Conservation (phyloP, 257 asterid genomes). For the Hygrophila difformis region DNA sequence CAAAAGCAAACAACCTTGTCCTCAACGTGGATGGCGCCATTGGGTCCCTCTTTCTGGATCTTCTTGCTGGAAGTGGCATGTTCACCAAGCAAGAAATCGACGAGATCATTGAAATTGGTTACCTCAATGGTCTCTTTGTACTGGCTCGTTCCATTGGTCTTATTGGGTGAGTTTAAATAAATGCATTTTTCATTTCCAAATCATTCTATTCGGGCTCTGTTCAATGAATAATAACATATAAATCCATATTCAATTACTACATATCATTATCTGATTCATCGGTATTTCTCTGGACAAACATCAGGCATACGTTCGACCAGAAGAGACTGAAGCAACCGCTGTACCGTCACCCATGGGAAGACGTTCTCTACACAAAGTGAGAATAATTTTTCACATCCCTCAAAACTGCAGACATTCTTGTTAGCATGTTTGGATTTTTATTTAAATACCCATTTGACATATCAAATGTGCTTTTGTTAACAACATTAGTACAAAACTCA, state of each 20-base stretch:
- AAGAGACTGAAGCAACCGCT: slow-evolving; percentile 96
- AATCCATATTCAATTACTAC: too few relatives aligned
- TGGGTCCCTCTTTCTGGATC: slow-evolving; percentile 94
- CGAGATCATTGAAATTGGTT: slow-evolving; percentile 88
- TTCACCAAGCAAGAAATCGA: slow-evolving; percentile 91
- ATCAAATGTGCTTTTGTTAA: too few relatives aligned
- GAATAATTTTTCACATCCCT: too few relatives aligned
- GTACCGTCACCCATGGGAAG: slow-evolving; percentile 99
- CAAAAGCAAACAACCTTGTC: slow-evolving; percentile 94
- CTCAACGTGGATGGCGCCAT: slow-evolving; percentile 98
- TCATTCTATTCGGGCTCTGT: too few relatives aligned
- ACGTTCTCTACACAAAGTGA: slow-evolving; percentile 93
- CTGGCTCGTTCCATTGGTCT: slow-evolving; percentile 99
- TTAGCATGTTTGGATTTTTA: too few relatives aligned
- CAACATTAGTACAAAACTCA: too few relatives aligned
- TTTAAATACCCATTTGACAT: too few relatives aligned
- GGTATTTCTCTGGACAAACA: slow-evolving; percentile 1
- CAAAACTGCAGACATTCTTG: too few relatives aligned
- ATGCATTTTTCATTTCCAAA: too few relatives aligned
- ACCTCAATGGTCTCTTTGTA: slow-evolving; percentile 93
- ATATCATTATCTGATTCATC: slow-evolving; percentile 1
- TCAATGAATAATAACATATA: too few relatives aligned
- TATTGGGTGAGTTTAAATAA: slow-evolving; percentile 64
- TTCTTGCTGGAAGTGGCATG: slow-evolving; percentile 98
- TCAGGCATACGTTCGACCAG: slow-evolving; percentile 93